These are phyloP conservation scores for Nannizziopsis barbatae DNA, from an alignment of 2,329 filamentous ascomycete genomes.

Conservation along the genomic window DNA sequence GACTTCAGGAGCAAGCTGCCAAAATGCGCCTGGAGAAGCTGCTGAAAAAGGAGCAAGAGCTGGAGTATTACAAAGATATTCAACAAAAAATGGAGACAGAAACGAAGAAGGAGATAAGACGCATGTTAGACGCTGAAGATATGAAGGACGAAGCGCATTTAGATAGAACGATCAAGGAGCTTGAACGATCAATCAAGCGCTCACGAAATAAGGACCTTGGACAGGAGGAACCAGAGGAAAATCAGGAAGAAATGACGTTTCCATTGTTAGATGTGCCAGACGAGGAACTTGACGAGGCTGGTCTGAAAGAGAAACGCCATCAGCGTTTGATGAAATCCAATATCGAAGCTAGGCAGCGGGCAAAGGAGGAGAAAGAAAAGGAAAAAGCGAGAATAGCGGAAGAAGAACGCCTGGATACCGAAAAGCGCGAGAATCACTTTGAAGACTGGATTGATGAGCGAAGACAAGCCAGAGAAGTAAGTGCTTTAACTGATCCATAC, in stretches of 20 bases:
- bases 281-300: constrained; percentile 83
- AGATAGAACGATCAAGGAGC: constrained; percentile 72
- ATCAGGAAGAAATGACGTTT: constrained; percentile 68
- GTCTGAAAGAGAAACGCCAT: constrained; percentile 81
- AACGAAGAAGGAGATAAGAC: constrained; percentile 82
- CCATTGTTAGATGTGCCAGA: constrained; percentile 81
- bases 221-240: constrained; percentile 67
- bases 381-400: constrained; percentile 78
- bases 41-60: constrained; percentile 87
- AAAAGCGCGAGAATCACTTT: constrained; percentile 71
- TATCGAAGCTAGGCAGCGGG: constrained; percentile 81
- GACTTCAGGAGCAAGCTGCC: constrained; percentile 88
- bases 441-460: constrained; percentile 80
- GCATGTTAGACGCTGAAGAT: constrained; percentile 78
- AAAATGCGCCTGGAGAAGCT: constrained; percentile 95
- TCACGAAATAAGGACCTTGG: constrained; percentile 90
- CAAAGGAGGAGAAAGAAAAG: constrained; percentile 88
- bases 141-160: constrained; percentile 82
- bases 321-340: constrained; percentile 91
- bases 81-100: constrained; percentile 60
- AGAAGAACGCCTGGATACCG: constrained; percentile 70
- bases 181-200: constrained; percentile 81
- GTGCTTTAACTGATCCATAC: constrained; percentile 3
- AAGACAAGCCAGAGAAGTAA: constrained; percentile 53
- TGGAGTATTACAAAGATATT: constrained; percentile 85